Evolutionary conservation across 2,329 filamentous ascomycete species (phyloP), one percentile per base, ranked within the genome.

Genomic region (Helminthosporium solani): DNA sequence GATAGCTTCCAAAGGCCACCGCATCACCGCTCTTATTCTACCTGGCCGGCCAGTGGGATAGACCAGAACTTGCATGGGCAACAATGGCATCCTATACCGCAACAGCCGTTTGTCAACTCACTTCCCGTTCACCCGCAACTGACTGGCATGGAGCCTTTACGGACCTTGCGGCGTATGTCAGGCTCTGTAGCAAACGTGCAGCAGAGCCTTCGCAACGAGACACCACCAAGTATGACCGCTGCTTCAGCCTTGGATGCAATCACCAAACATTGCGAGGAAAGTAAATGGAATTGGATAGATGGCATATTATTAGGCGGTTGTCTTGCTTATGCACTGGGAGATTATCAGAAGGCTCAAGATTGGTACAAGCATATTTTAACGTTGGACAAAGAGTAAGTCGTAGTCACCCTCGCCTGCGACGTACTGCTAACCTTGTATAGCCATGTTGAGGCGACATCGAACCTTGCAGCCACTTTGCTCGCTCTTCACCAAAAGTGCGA

Each of bases 381-480:
- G 21, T 73, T 79, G 31, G 83, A 86, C 64, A 66, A 75, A 46
- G 75, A 78, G 74, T 79, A 68, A 68, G 74, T 56, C 14, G 12
- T 19, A 11, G 3, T 16, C 34, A 12, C 25, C 58, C 48, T 58
- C 55, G 12, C 14, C 14, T 25, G 23, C 6, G 23, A 31, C 28
- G 25, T 16, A 27, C 2, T 40, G 25, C 56, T 58, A 50, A 61
- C 42, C 11, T 12, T 27, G 52, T 56, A 14, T 59, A 89, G 86
- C 59, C 89, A 96, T 67, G 87, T 96, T 39, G 94, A 99, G 73
- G 90, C 92, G 18, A 86, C 94, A 34, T 96, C 92, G 18, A 97
- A 97, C 67, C 82, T 95, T 50, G 94, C 92, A 18, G 92, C 92
- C 18, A 90, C 92, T 1, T 75, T 96, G 19, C 84, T 96, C 56